Percentiles rank a stretch among this genome's conserved stretches.
Evolutionary conservation across 768 basidiomycete genomes (phyloP).

Genomic region (Erythrobasidium yunnanense): DNA sequence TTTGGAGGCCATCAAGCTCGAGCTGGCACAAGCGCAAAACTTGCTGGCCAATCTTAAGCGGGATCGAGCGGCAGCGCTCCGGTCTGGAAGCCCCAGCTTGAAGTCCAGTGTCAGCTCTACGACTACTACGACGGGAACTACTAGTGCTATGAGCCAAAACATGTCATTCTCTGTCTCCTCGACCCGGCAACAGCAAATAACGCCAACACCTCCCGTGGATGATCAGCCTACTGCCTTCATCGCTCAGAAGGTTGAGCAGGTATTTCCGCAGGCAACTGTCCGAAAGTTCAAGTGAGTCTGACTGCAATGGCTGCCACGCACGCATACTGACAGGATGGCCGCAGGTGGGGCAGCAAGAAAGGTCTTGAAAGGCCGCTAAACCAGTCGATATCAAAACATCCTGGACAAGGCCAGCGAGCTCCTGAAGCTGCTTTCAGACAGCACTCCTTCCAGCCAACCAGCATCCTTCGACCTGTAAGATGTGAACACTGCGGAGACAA

Average conservation of each 20-base stretch:
- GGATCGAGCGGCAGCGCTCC: background rate
- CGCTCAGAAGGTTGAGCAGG: constrained; percentile 23
- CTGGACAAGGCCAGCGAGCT: background rate
- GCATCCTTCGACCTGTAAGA: constrained; percentile 71
- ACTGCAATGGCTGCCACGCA: no score
- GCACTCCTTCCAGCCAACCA: constrained; percentile 82
- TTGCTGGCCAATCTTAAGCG: background rate
- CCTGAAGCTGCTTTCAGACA: constrained; percentile 42
- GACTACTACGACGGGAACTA: background rate
- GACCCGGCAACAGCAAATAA: no score
- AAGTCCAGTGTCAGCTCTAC: background rate
- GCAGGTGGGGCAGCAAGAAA: constrained; percentile 26
- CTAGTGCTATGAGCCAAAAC: background rate
- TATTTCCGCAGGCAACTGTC: constrained; percentile 10
- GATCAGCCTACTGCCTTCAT: constrained; percentile 1
- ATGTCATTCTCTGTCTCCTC: no score
- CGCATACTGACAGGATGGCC: no score
- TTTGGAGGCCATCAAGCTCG: constrained; percentile 50
- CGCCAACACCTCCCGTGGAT: background rate
- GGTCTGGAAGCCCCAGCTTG: background rate
- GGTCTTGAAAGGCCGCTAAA: constrained; percentile 16
- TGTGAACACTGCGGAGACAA: constrained; percentile 97
- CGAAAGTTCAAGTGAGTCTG: constrained; percentile 23
- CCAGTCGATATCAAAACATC: constrained; percentile 10
- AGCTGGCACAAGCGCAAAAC: constrained; percentile 33